Evolutionary conservation across 441 rosid species (phyloP).

Genomic region (Arabidopsis hybrid): DNA sequence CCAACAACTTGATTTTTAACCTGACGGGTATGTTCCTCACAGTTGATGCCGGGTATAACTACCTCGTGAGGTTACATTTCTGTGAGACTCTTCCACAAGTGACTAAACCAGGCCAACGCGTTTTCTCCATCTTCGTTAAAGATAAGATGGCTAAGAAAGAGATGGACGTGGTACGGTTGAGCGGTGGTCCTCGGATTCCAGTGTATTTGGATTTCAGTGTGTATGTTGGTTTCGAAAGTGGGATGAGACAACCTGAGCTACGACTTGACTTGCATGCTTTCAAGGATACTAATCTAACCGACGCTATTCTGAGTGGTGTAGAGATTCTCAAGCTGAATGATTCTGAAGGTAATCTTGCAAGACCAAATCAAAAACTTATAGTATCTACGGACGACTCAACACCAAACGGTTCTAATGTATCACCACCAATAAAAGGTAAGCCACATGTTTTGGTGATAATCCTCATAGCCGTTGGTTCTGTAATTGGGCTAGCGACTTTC

Average conservation of each 20-base stretch:
- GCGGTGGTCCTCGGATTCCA: conserved; percentile 44
- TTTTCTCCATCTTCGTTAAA: conserved; percentile 40
- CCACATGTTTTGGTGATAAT: background rate
- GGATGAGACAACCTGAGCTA: conserved; percentile 35
- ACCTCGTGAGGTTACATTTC: conserved; percentile 58
- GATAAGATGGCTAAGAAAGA: background rate
- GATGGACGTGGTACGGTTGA: conserved; percentile 45
- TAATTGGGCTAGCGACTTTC: background rate
- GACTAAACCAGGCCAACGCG: background rate
- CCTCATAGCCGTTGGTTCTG: too few relatives aligned
- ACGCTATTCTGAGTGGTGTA: conserved; percentile 56
- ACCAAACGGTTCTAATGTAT: background rate
- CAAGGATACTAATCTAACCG: background rate
- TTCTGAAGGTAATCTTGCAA: conserved; percentile 24
- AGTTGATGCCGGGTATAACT: conserved; percentile 50
- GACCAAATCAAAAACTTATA: conserved; percentile 45
- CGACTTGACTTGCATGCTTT: conserved; percentile 44
- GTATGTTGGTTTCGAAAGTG: conserved; percentile 40
- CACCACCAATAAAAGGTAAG: background rate
- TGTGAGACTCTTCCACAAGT: conserved; percentile 43
- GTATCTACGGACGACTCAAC: background rate
- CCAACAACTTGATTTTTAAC: conserved; percentile 10
- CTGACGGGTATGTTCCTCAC: conserved; percentile 50
- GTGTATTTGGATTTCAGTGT: conserved; percentile 40
- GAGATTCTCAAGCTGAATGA: conserved; percentile 55